Base-by-base conservation (phyloP, 148 eudicot species). In the Rheum nobile region DNA sequence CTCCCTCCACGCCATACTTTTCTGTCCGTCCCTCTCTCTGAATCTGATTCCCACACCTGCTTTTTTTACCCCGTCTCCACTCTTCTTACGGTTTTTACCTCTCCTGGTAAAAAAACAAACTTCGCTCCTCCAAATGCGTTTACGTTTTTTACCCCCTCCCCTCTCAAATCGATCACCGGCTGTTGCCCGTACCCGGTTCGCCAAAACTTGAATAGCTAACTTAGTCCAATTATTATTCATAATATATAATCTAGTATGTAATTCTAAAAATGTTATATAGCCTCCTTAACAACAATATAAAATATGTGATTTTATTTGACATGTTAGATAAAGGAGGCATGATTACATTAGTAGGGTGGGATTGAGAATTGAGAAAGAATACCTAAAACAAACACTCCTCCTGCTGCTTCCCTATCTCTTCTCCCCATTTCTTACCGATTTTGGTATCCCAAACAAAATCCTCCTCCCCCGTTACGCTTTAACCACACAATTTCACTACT, bases 1-100 rank as follows among this genome's bases (percentile, higher is more conserved):
- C 35, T 61, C 26, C 67, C 67, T 61, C 67, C 67, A 61, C 67
- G 67, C 67, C 67, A 61, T 61, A 61, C 67, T 61, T 29, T 61
- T 29, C 7, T 47, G 21, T 48, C 55, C 14, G 21, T 46, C 57
- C 24, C 32, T 57, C 32, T 11, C 67, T 61, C 67, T 61, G 67
- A 61, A 61, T 61, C 67, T 61, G 67, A 61, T 61, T 28, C 63
- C 63, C 63, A 26, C 34, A 61, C 67, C 37, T 61, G 67, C 67
- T 61, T 61, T 61, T 29, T 47, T 61, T 13, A 21, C 34, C 8
- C 67, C 34, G 1, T 29, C n/a, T 54, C 52, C 6, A 26, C 67
- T 21, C 67, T 29, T 61, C 13, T 61, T 61, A 61, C 67, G 28
- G 19, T 61, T 61, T 47, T 61, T 61, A 61, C 67, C 35, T 29